Conservation (phyloP, 2,329 filamentous ascomycete species). For the Byssothecium circinans region DNA sequence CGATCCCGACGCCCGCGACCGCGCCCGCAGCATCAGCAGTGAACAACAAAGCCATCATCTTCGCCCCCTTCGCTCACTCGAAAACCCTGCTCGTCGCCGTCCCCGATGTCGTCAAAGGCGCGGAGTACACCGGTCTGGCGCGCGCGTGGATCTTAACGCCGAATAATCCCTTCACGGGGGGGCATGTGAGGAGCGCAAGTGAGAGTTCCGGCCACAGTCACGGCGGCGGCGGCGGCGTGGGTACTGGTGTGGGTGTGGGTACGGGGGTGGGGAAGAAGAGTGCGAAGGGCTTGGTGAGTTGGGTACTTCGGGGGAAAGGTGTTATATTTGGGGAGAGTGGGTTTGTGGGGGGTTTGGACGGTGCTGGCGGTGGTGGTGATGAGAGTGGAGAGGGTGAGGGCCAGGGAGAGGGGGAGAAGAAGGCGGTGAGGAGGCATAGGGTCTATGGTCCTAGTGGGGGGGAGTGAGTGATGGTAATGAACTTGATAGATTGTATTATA, state of each 20-base stretch:
- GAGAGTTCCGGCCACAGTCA: background rate
- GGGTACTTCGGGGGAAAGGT: constrained; percentile 46
- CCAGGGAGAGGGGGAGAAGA: constrained; percentile 15
- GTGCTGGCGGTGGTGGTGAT: background rate
- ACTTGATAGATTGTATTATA: no score
- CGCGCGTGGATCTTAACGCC: constrained; percentile 45
- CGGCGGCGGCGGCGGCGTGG: background rate
- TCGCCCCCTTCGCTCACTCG: constrained; percentile 36
- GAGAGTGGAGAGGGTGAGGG: background rate
- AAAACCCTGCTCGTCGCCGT: constrained; percentile 37
- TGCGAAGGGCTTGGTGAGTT: constrained; percentile 30
- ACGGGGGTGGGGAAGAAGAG: background rate
- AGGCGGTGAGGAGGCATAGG: constrained; percentile 22
- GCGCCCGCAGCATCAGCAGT: no score
- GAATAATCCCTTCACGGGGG: constrained; percentile 9
- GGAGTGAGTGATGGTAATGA: background rate
- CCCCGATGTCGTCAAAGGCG: constrained; percentile 26
- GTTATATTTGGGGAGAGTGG: constrained; percentile 43
- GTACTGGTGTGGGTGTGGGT: no score
- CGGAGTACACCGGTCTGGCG: constrained; percentile 22
- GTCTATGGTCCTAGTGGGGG: constrained; percentile 24
- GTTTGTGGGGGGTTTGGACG: constrained; percentile 16
- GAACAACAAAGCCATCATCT: constrained; percentile 31
- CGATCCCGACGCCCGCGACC: background rate
- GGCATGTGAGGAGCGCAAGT: background rate